Percentiles rank a stretch among this genome's conserved stretches.
Conservation (phyloP, 371 early-diverging fungal species). For the Rhizopus delemar region DNA sequence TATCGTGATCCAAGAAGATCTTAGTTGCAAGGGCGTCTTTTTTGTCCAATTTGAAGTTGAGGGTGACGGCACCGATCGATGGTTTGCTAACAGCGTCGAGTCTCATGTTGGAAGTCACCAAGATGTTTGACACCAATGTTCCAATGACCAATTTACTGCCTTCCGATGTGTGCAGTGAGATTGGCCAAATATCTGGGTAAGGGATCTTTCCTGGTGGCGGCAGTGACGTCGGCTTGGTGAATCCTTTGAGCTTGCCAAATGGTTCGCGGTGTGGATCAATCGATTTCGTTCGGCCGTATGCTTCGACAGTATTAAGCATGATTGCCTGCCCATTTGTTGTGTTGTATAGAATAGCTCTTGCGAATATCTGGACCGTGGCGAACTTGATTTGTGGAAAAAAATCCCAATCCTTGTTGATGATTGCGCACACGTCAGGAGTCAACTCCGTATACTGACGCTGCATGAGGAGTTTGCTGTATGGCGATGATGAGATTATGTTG, state of each 20-base stretch:
- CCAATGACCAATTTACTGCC: slow-evolving; percentile 3
- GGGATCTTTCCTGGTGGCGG: background rate
- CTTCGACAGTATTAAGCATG: slow-evolving; percentile 33
- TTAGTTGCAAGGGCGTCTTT: slow-evolving; percentile 1
- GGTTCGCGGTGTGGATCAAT: slow-evolving; percentile 20
- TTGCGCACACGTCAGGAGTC: slow-evolving; percentile 8
- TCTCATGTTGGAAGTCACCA: slow-evolving; percentile 2
- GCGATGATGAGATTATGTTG: slow-evolving; percentile 12
- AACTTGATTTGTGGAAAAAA: slow-evolving; percentile 21
- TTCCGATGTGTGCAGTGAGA: background rate
- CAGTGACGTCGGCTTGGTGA: slow-evolving; percentile 4
- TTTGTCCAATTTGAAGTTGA: background rate
- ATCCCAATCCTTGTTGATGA: slow-evolving; percentile 18
- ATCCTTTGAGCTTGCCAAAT: slow-evolving; percentile 12
- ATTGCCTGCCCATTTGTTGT: slow-evolving; percentile 25
- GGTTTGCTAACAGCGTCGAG: background rate
- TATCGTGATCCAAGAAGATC: background rate
- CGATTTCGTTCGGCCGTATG: slow-evolving; percentile 23
- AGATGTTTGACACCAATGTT: slow-evolving; percentile 1
- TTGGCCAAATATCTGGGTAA: slow-evolving; percentile 1
- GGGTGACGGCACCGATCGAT: background rate
- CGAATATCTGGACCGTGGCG: slow-evolving; percentile 16
- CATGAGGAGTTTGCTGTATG: slow-evolving; percentile 5
- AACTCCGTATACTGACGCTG: slow-evolving; percentile 3
- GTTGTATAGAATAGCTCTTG: slow-evolving; percentile 20